Conservation (phyloP, 257 asterid species). For the Scutellaria barbata region DNA sequence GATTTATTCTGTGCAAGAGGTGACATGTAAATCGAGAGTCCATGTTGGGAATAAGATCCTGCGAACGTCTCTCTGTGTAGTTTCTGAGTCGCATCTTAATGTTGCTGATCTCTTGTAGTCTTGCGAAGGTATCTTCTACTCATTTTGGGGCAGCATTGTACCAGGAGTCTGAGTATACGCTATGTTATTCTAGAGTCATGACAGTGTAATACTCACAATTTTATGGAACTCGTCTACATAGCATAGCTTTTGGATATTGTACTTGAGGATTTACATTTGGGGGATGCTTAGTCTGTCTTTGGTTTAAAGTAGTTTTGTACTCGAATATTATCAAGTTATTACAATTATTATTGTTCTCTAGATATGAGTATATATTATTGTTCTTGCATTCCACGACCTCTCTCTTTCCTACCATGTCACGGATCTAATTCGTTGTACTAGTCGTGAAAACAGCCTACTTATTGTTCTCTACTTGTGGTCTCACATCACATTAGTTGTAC, state of each 20-base stretch:
- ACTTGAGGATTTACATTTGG: neutral
- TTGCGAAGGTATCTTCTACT: conserved; percentile 21
- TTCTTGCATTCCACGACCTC: too few relatives aligned
- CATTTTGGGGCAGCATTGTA: conserved; percentile 23
- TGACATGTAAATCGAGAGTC: conserved; percentile 11
- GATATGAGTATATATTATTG: too few relatives aligned
- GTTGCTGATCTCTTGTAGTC: conserved; percentile 33
- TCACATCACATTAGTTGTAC: too few relatives aligned
- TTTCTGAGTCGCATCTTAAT: conserved; percentile 16
- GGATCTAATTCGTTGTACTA: too few relatives aligned
- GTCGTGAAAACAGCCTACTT: too few relatives aligned
- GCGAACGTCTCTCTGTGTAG: conserved; percentile 23
- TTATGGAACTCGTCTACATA: conserved; percentile 26
- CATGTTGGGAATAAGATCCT: neutral
- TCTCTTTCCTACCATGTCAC: too few relatives aligned
- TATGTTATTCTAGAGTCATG: conserved; percentile 18
- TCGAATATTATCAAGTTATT: too few relatives aligned
- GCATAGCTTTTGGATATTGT: conserved; percentile 19
- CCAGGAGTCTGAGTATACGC: conserved; percentile 29
- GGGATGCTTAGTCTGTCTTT: too few relatives aligned
- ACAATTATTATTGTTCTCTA: too few relatives aligned
- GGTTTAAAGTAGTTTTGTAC: too few relatives aligned
- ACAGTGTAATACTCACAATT: conserved; percentile 18
- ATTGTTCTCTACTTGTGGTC: too few relatives aligned
- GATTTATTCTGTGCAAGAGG: neutral